phyloP scores from a whole-genome alignment of 192 early-diverging fungal genomes.

The Coemansia sp. region DNA sequence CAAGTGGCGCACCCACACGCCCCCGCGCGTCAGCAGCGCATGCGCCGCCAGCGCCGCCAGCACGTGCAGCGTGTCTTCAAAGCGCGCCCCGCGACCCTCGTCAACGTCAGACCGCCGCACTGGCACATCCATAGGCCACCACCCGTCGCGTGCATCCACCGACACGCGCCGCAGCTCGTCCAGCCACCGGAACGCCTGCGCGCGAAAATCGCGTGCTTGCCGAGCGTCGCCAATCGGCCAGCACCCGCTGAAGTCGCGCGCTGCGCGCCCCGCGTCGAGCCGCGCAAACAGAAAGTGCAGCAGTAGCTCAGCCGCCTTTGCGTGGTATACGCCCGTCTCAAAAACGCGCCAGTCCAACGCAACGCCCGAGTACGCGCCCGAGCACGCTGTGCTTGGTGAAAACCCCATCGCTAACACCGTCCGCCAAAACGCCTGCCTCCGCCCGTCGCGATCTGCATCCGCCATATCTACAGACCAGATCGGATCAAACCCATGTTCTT shows the following conservation, averaged over 20 bases:
- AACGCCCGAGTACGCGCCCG: constrained; percentile 43
- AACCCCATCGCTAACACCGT: constrained; percentile 43
- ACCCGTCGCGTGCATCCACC: constrained; percentile 4
- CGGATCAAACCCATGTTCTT: no score
- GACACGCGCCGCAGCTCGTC: constrained; percentile 54
- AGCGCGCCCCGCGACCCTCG: constrained; percentile 39
- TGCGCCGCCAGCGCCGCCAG: constrained; percentile 10
- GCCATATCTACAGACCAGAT: no score
- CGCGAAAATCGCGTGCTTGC: constrained; percentile 56
- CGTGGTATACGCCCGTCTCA: constrained; percentile 54
- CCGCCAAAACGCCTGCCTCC: constrained; percentile 37
- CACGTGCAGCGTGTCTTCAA: constrained; percentile 40
- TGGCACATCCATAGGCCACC: constrained; percentile 32
- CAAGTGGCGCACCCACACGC: constrained; percentile 3
- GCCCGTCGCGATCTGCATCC: constrained; percentile 1
- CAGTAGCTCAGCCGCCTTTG: constrained; percentile 55
- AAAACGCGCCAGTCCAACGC: constrained; percentile 52
- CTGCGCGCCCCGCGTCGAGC: constrained; percentile 28
- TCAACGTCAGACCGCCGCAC: constrained; percentile 48
- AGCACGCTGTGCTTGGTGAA: constrained; percentile 15
- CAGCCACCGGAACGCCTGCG: constrained; percentile 56
- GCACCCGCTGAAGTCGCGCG: constrained; percentile 51
- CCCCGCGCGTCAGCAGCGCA: constrained; percentile 1
- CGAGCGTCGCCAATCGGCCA: constrained; percentile 56
- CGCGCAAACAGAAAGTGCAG: constrained; percentile 53